A percentile compares a stretch with the other conserved stretches of the same genome.
Evolutionary conservation across 345 rosid genomes (phyloP).

Genomic region (Hibiscus mutabilis): DNA sequence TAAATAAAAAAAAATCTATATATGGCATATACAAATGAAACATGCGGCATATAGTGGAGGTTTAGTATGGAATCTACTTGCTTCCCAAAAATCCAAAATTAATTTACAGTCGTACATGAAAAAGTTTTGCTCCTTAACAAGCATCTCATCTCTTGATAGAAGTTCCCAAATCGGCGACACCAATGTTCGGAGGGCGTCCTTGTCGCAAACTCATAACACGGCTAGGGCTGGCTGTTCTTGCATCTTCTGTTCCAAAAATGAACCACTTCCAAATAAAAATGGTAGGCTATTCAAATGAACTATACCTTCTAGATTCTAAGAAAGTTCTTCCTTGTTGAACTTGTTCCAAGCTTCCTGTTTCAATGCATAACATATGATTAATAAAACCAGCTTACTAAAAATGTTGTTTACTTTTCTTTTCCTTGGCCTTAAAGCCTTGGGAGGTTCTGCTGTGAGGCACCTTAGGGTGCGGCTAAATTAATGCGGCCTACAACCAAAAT

Average conservation of each 20-base stretch:
- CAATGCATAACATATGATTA: background rate
- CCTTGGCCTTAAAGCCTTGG: background rate
- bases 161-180: background rate
- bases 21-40: background rate
- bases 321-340: slow-evolving; percentile 51
- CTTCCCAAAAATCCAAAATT: background rate
- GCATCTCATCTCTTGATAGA: background rate
- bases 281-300: background rate
- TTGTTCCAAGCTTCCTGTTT: slow-evolving; percentile 63
- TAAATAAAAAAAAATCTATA: no score
- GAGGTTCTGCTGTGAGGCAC: no score
- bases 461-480: no score
- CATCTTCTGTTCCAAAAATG: background rate
- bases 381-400: no score
- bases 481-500: no score
- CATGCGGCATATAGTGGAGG: background rate
- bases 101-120: background rate
- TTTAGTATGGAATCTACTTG: background rate
- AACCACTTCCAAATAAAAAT: background rate
- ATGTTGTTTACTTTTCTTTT: background rate
- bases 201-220: background rate
- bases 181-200: background rate
- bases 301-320: slow-evolving; percentile 2
- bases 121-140: background rate
- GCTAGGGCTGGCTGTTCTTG: background rate